A percentile compares a stretch with the other conserved stretches of the same genome.
Conservation (phyloP, 148 eudicot genomes). For the Cornus florida region DNA sequence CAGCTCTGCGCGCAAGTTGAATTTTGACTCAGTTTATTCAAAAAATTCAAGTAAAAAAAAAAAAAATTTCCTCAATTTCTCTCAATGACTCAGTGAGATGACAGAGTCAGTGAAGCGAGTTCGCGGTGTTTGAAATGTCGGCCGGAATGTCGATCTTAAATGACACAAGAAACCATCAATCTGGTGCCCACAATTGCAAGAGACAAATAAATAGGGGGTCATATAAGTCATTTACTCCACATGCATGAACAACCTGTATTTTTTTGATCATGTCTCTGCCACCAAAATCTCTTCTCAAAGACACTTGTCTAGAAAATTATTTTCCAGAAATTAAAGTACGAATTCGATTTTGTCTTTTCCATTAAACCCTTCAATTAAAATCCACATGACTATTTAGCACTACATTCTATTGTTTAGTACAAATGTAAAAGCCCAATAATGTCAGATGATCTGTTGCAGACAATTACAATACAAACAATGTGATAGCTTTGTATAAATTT, state of each 20-base stretch:
- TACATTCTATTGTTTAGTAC: background rate
- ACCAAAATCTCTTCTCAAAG: slow-evolving; percentile 26
- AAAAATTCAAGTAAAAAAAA: background rate
- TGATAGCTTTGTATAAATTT: background rate
- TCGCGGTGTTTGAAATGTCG: slow-evolving; percentile 32
- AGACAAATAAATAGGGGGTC: slow-evolving; percentile 4
- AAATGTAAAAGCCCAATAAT: too few relatives aligned
- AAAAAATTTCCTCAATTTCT: background rate
- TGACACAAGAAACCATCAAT: slow-evolving; percentile 32
- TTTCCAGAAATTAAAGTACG: slow-evolving; percentile 20
- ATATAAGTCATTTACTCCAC: slow-evolving; percentile 15
- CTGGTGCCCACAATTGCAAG: slow-evolving; percentile 1
- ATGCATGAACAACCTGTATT: background rate
- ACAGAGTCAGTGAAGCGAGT: slow-evolving; percentile 14
- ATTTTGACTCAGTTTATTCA: background rate
- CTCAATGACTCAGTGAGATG: background rate
- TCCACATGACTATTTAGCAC: background rate
- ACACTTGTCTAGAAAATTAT: slow-evolving; percentile 2
- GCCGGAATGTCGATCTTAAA: slow-evolving; percentile 29
- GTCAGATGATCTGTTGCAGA: too few relatives aligned
- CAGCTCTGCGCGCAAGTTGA: background rate
- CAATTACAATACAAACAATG: too few relatives aligned
- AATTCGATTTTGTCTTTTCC: slow-evolving; percentile 14
- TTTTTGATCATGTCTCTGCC: slow-evolving; percentile 37
- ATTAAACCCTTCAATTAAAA: slow-evolving; percentile 3